phyloP scores from a whole-genome alignment of 2,329 filamentous ascomycete species.

The Colletotrichum graminicola region DNA sequence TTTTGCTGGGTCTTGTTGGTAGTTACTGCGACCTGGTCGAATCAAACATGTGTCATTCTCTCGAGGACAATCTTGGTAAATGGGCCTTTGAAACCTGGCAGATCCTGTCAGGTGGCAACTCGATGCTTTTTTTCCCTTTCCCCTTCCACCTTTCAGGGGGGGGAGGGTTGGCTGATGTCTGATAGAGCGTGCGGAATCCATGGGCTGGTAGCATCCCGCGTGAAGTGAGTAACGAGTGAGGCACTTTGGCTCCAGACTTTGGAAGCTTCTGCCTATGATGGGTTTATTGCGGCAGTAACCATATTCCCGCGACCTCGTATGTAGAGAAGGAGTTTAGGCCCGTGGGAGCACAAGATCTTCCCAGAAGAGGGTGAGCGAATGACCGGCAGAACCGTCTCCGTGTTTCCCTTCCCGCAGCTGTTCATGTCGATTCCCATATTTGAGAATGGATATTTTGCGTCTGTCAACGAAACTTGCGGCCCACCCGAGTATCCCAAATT shows the following conservation, averaged over 20 bases:
- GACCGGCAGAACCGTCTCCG: background rate
- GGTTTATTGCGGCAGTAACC: background rate
- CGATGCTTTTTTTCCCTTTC: background rate
- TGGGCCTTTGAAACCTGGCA: background rate
- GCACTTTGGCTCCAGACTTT: background rate
- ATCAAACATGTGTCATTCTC: slow-evolving; percentile 1
- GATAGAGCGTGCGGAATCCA: background rate
- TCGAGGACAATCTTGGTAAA: background rate
- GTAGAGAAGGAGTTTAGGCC: background rate
- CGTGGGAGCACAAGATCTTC: background rate
- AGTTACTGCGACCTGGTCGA: background rate
- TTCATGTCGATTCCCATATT: background rate
- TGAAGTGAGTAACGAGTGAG: background rate
- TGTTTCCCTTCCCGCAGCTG: background rate
- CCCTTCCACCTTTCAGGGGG: background rate
- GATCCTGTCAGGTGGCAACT: background rate
- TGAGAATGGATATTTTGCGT: background rate
- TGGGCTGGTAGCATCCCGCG: background rate
- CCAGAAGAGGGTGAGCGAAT: background rate
- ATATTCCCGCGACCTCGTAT: background rate
- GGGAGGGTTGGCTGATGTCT: background rate
- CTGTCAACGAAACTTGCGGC: background rate
- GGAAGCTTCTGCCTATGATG: background rate
- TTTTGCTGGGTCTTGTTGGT: background rate
- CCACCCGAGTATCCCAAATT: background rate